Evolutionary conservation across 805 yeast species (phyloP).

Genomic region (Candida krabiensis): DNA sequence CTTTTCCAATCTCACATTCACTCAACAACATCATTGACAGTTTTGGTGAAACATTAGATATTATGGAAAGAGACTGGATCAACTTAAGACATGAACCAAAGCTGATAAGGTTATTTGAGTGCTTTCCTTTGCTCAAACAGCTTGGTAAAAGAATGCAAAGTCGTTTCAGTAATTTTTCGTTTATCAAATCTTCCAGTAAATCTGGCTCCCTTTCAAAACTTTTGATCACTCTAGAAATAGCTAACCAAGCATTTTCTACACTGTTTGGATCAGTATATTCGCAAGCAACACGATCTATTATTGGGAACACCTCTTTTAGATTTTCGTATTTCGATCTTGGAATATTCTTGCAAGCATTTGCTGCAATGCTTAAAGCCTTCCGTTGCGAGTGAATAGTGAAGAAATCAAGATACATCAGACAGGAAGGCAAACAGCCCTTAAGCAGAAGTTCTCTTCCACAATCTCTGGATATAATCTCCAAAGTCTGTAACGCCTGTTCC

Average conservation of each 20-base stretch:
- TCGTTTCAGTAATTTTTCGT: constrained; percentile 35
- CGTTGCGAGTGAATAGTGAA: constrained; percentile 88
- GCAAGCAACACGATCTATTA: constrained; percentile 54
- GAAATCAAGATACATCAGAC: constrained; percentile 78
- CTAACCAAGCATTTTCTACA: constrained; percentile 64
- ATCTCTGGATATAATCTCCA: constrained; percentile 63
- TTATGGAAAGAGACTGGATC: constrained; percentile 44
- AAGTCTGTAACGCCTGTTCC: constrained; percentile 81
- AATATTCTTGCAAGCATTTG: constrained; percentile 61
- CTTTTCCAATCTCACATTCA: constrained; percentile 47
- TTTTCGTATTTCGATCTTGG: constrained; percentile 43
- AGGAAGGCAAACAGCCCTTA: constrained; percentile 62
- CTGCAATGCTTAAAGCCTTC: constrained; percentile 70
- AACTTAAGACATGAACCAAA: constrained; percentile 42
- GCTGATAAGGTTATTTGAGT: constrained; percentile 25
- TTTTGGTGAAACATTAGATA: constrained; percentile 42
- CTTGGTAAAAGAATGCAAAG: constrained; percentile 27
- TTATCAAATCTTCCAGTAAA: constrained; percentile 45
- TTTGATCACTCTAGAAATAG: constrained; percentile 57
- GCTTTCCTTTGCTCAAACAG: constrained; percentile 29
- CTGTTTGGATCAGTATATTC: constrained; percentile 58
- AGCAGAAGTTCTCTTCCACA: constrained; percentile 51
- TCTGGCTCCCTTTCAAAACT: constrained; percentile 46
- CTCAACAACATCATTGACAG: constrained; percentile 46
- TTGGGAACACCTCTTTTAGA: constrained; percentile 58